These are phyloP conservation scores for Fraxinus albicans DNA, from an alignment of 305 asterid genomes.

Conservation along the genomic window DNA sequence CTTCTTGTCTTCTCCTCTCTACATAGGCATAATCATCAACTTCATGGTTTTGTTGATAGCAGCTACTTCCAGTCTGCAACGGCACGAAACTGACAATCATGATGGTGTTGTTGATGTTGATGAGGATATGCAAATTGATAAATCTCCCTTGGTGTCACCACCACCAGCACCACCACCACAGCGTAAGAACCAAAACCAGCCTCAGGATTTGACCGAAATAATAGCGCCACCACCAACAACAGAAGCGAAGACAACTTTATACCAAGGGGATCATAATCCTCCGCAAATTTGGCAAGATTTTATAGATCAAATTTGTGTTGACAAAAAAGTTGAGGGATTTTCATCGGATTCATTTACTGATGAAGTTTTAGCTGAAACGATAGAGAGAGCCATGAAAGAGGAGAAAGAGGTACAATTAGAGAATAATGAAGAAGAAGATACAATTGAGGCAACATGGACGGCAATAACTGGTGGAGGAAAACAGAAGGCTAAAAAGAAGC, in stretches of 20 bases:
- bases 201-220: background rate
- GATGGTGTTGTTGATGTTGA: background rate
- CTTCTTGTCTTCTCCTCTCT: constrained; percentile 37
- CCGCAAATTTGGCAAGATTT: background rate
- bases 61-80: constrained; percentile 33
- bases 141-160: constrained; percentile 1
- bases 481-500: constrained; percentile 16
- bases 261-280: background rate
- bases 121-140: background rate
- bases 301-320: background rate
- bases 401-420: background rate
- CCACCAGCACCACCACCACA: constrained; percentile 21
- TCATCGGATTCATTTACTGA: background rate
- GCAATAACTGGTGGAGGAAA: constrained; percentile 37
- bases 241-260: background rate
- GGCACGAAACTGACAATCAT: constrained; percentile 6
- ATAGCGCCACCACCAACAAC: background rate
- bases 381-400: background rate
- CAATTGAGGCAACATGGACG: constrained; percentile 57
- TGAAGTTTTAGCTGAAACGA: background rate
- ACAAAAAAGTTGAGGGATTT: background rate
- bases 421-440: constrained; percentile 19
- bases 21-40: constrained; percentile 36
- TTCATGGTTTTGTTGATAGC: constrained; percentile 35
- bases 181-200: background rate